Evolutionary conservation across 1,284 basidiomycete genomes (phyloP), one percentile per base, ranked within the genome.

Genomic region (Farysia itapuensis): DNA sequence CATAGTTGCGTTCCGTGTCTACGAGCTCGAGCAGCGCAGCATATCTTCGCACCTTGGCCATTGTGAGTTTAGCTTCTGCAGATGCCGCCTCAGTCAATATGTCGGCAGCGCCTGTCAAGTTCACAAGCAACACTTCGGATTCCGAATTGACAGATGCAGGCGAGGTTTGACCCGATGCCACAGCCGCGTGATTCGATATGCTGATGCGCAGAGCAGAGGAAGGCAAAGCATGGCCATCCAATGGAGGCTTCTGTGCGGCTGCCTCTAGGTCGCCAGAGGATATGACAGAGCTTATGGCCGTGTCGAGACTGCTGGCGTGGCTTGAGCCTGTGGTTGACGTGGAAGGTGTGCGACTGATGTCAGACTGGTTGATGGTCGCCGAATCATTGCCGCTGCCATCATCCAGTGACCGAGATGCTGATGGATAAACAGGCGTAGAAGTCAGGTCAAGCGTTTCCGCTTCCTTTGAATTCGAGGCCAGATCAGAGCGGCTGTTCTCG

Each of bases 1-100:
- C 66, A 23, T 75, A 76, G 43, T 67, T 68, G 21, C 60, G 59
- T 28, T 76, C 74, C 4, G 74, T 76, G 42, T 74, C 71, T 25
- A 69, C 52, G 14, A 76, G 54, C 37, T 76, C 74, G 20, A 74
- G 35, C n/a, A 76, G 40, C 1, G 72, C 66, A 14, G 66, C 57
- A 24, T 66, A 66, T 5, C 67, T 46, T 18, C 64, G 54, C 13
- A 70, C 28, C 15, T 58, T 56, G 32, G 60, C 49, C 1, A 35
- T 48, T 5, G 45, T 43, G 33, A 34, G 43, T 16, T 53, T 50
- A 9, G 54, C 35, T 9, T 54, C 61, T 5, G 34, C 39, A 14
- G 45, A 12, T 22, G 26, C 32, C 5, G 43, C 9, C n/a, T 28
- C 25, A n/a, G 25, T 9, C 9, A 28, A n/a, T 11, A 11, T 30